Evolutionary conservation across 192 early-diverging fungal species (phyloP).

Genomic region (Backusella australiensis): DNA sequence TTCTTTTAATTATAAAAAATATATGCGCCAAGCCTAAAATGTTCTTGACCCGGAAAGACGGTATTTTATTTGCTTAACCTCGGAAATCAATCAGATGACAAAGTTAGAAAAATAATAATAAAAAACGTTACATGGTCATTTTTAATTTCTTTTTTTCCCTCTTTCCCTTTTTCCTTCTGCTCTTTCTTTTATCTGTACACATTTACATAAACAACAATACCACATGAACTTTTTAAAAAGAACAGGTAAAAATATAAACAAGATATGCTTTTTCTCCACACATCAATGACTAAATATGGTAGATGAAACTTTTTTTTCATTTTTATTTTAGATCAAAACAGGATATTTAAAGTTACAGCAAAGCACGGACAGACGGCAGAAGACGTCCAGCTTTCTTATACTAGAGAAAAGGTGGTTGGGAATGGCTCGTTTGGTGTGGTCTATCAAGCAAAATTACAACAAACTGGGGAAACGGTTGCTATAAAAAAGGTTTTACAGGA

Average conservation of each 20-base stretch:
- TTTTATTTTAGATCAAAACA: neutral
- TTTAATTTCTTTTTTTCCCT: neutral
- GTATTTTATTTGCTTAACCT: neutral
- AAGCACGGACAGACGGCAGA: constrained; percentile 84
- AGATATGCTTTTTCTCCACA: neutral
- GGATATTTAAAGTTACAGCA: constrained; percentile 68
- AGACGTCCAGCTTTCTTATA: constrained; percentile 80
- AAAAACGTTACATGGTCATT: neutral
- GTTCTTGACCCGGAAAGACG: neutral
- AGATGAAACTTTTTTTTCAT: neutral
- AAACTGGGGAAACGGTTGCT: constrained; percentile 75
- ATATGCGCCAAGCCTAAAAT: neutral
- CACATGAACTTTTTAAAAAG: neutral
- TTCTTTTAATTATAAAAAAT: neutral
- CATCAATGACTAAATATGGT: neutral
- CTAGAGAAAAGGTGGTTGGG: constrained; percentile 89
- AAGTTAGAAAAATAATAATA: neutral
- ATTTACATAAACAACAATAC: constrained; percentile 6
- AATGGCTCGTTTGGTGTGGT: constrained; percentile 98
- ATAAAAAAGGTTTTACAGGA: constrained; percentile 98
- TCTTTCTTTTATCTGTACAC: neutral
- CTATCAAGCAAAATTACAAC: constrained; percentile 87
- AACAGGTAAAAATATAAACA: neutral
- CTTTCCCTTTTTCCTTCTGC: neutral
- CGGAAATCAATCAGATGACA: constrained; percentile 3